Evolutionary conservation across 345 rosid genomes (phyloP).

Genomic region (Pistacia atlantica): DNA sequence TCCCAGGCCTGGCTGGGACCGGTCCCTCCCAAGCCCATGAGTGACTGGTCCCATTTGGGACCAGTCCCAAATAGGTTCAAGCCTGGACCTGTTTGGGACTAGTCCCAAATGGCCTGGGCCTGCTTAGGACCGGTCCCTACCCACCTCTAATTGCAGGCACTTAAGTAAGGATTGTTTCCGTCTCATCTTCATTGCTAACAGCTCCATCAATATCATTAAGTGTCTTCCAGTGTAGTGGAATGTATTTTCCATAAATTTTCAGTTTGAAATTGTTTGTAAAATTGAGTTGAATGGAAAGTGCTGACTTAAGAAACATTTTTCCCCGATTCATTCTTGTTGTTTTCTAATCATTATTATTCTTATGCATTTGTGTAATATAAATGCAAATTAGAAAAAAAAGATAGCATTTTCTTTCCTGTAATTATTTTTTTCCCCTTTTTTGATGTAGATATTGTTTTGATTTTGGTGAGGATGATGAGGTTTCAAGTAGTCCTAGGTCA

Average conservation of each 20-base stretch:
- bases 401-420: neutral
- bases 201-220: neutral
- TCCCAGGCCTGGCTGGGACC: too few species aligned
- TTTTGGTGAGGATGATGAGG: conserved; percentile 65
- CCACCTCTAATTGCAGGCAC: conserved; percentile 44
- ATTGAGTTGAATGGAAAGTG: neutral
- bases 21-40: too few species aligned
- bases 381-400: neutral
- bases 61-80: too few species aligned
- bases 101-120: too few species aligned
- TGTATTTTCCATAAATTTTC: neutral
- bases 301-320: neutral
- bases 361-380: neutral
- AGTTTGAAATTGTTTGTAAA: neutral
- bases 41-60: too few species aligned
- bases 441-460: conserved; percentile 88
- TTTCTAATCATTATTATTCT: neutral
- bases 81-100: too few species aligned
- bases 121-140: too few species aligned
- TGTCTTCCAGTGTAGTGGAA: neutral
- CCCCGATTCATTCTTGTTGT: neutral
- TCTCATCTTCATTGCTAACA: conserved; percentile 9
- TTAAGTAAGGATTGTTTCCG: conserved; percentile 46
- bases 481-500: conserved; percentile 47
- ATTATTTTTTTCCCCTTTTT: neutral